Conservation (phyloP, 2,329 filamentous ascomycete species). For the Aureobasidium subglaciale region DNA sequence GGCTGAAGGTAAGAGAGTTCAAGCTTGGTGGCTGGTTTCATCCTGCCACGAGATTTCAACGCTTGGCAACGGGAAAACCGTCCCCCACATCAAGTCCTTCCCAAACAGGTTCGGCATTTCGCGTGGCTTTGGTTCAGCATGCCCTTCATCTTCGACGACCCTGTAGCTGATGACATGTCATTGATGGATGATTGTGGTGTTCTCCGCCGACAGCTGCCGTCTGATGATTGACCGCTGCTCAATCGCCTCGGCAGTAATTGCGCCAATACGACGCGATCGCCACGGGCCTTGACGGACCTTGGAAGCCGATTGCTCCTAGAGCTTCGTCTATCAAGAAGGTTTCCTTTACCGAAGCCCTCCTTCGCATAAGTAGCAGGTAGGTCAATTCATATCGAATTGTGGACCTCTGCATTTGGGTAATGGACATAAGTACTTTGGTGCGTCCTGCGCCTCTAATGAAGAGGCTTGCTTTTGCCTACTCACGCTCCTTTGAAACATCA, state of each 20-base stretch:
- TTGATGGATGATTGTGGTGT: background rate
- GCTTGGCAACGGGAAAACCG: background rate
- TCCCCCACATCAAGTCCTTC: background rate
- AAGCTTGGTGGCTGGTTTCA: background rate
- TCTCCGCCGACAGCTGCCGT: background rate
- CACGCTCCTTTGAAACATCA: background rate
- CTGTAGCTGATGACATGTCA: background rate
- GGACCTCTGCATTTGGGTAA: background rate
- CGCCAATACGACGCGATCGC: background rate
- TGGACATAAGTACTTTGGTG: constrained; percentile 3
- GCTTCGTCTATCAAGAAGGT: background rate
- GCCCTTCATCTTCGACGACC: background rate
- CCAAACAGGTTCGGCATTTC: background rate
- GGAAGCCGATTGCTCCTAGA: background rate
- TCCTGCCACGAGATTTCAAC: background rate
- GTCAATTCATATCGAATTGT: background rate
- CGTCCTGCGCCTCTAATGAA: background rate
- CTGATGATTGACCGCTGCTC: background rate
- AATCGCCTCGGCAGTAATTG: background rate
- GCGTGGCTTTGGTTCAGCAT: background rate
- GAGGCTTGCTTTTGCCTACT: background rate
- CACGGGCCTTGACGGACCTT: background rate
- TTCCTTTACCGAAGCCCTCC: background rate
- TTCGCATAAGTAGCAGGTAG: background rate
- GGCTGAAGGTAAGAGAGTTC: background rate